phyloP scores from a whole-genome alignment of 352 stramenopile genomes.

The Phytophthora tentaculata region DNA sequence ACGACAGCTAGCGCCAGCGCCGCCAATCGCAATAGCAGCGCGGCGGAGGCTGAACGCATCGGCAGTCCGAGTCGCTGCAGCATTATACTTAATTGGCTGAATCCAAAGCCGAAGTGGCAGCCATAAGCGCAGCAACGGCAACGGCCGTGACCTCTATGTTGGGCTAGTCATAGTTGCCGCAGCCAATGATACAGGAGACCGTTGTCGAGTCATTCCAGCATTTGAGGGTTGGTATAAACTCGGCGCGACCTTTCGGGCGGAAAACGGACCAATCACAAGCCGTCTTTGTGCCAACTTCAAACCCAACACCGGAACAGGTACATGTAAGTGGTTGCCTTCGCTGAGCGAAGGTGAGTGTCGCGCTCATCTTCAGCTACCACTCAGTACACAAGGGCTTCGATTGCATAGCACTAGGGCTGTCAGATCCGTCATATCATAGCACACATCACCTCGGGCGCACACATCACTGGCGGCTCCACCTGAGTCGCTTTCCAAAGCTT shows the following conservation, averaged over 20 bases:
- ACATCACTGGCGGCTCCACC: no score
- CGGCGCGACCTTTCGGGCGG: slow-evolving; percentile 17
- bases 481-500: no score
- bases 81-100: not conserved
- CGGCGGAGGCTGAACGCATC: not conserved
- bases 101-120: slow-evolving; percentile 14
- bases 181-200: slow-evolving; percentile 9
- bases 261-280: slow-evolving; percentile 7
- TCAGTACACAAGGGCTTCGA: no score
- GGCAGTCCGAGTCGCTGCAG: not conserved
- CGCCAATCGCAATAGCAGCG: not conserved
- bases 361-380: no score
- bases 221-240: slow-evolving; percentile 9
- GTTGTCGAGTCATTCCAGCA: slow-evolving; percentile 1
- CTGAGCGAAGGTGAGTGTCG: no score
- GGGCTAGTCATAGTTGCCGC: slow-evolving; percentile 1
- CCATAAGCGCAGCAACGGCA: slow-evolving; percentile 3
- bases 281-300: slow-evolving; percentile 4
- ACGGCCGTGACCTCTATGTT: slow-evolving; percentile 11
- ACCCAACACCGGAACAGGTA: slow-evolving; percentile 9
- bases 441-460: no score
- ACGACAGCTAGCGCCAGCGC: not conserved
- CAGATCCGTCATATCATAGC: no score
- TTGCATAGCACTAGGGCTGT: no score
- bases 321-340: no score